phyloP scores from a whole-genome alignment of 139 green algal species.

The Pedinophyceae sp. region DNA sequence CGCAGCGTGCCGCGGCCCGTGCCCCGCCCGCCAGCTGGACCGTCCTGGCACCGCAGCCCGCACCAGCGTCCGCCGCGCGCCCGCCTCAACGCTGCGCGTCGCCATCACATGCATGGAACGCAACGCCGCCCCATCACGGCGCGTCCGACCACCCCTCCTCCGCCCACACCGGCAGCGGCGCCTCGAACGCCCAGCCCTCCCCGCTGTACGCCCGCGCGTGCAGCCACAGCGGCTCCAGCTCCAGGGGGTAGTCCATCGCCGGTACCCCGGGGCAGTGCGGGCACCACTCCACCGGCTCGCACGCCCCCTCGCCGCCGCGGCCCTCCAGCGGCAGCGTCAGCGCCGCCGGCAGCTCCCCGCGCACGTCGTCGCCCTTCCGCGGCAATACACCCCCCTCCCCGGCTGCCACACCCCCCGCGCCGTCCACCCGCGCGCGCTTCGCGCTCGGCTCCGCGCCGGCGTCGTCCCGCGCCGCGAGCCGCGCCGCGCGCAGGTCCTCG shows the following conservation, averaged over 20 bases:
- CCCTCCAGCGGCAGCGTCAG: neutral
- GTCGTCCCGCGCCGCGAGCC: neutral
- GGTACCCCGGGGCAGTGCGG: conserved; percentile 23
- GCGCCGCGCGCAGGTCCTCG: neutral
- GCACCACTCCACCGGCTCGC: conserved; percentile 5
- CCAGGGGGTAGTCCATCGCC: conserved; percentile 17
- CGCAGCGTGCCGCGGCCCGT: too few species aligned
- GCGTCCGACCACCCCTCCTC: conserved; percentile 8
- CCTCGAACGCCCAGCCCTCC: conserved; percentile 29
- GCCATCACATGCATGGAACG: too few species aligned
- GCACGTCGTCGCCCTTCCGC: neutral
- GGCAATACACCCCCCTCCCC: neutral
- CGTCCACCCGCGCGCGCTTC: neutral
- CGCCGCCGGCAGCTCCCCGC: neutral
- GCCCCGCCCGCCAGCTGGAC: too few species aligned
- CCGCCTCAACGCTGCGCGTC: too few species aligned
- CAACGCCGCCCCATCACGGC: too few species aligned
- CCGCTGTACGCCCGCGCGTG: conserved; percentile 39
- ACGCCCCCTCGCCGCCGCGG: too few species aligned
- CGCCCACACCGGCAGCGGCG: conserved; percentile 45
- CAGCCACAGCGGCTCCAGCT: conserved; percentile 42
- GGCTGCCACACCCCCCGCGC: neutral
- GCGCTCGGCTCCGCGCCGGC: neutral
- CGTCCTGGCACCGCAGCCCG: too few species aligned
- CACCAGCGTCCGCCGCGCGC: too few species aligned